Percentiles rank a stretch among this genome's conserved stretches.
phyloP scores from a whole-genome alignment of 257 asterid species.

The Solanum commersonii region DNA sequence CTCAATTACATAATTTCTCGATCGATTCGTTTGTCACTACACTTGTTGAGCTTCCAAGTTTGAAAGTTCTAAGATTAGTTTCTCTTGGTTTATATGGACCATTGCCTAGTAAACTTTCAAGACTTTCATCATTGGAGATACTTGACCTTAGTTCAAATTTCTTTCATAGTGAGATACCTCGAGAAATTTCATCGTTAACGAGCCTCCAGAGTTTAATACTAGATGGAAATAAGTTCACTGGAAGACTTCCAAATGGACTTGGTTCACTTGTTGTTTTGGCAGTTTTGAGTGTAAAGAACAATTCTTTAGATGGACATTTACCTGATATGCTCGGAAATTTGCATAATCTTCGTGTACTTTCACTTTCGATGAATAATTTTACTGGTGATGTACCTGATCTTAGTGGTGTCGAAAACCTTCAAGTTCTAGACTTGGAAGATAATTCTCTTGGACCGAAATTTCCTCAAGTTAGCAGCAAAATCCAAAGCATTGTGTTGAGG shows the following conservation, averaged over 20 bases:
- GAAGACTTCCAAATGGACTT: constrained; percentile 37
- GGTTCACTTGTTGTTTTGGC: constrained; percentile 51
- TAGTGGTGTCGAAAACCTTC: constrained; percentile 50
- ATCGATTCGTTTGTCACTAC: constrained; percentile 46
- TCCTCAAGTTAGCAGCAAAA: constrained; percentile 43
- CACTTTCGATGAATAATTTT: constrained; percentile 55
- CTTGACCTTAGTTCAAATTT: constrained; percentile 67
- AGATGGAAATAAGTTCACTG: constrained; percentile 56
- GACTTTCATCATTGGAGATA: constrained; percentile 58
- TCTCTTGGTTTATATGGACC: constrained; percentile 84
- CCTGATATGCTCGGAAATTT: constrained; percentile 43
- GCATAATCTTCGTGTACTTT: constrained; percentile 51
- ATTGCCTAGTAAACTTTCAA: constrained; percentile 36
- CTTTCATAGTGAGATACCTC: constrained; percentile 46
- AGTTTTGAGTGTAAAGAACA: constrained; percentile 56
- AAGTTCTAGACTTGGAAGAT: constrained; percentile 51
- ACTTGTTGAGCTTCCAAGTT: constrained; percentile 37
- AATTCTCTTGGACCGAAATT: constrained; percentile 67
- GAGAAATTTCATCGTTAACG: constrained; percentile 30
- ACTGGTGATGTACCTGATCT: constrained; percentile 76
- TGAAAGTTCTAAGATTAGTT: constrained; percentile 70
- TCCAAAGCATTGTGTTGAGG: constrained; percentile 39
- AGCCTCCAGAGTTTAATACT: constrained; percentile 64
- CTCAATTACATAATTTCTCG: constrained; percentile 45
- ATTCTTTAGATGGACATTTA: constrained; percentile 44